Base-by-base conservation (phyloP, 2,329 filamentous ascomycete species). In the Gaeumannomyces tritici region DNA sequence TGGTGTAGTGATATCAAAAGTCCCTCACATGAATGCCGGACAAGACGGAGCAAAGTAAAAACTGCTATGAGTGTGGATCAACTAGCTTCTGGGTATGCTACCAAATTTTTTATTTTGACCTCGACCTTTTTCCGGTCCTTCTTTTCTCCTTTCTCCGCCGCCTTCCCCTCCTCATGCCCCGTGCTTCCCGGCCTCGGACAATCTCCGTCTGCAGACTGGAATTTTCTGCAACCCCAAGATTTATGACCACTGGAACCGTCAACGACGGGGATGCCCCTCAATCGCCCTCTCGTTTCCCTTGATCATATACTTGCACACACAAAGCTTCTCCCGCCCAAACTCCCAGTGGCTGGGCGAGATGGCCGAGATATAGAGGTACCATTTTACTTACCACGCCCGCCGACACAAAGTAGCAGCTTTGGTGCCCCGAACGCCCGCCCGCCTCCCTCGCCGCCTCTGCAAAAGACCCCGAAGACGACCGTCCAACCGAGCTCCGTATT, bases 61-160 rank as follows among this genome's bases (percentile, higher is more conserved):
- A 71, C 75, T 84, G 83, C 81, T 86, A 87, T 87, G 84, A 86
- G 78, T 80, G 81, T 80, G 76, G 80, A 85, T 75, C 79, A 80
- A 76, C 75, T 75, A 72, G 74, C 75, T 75, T 77, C 78, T 72
- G 85, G 83, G 84, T 72, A 67, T 65, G 71, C 47, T 33, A 33
- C n/a, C 54, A 56, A 61, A 31, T 61, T 59, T 61, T 63, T 55
- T 57, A 55, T 61, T 47, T 15, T 35, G 18, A 12, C 11, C 26
- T 24, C n/a, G 13, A 12, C 29, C 7, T 60, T 59, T 27, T 21
- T 31, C 18, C 27, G n/a, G 26, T 33, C 54, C 61, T n/a, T 24
- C 29, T 55, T 62, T 63, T 27, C 55, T 62, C 42, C 61, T 47
- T n/a, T 62, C 33, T 56, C 35, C 9, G 21, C 28, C 54, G 29